A percentile compares a stretch with the other conserved stretches of the same genome.
Conservation (phyloP, 1,284 basidiomycete genomes). For the Papiliotrema nemorosa region DNA sequence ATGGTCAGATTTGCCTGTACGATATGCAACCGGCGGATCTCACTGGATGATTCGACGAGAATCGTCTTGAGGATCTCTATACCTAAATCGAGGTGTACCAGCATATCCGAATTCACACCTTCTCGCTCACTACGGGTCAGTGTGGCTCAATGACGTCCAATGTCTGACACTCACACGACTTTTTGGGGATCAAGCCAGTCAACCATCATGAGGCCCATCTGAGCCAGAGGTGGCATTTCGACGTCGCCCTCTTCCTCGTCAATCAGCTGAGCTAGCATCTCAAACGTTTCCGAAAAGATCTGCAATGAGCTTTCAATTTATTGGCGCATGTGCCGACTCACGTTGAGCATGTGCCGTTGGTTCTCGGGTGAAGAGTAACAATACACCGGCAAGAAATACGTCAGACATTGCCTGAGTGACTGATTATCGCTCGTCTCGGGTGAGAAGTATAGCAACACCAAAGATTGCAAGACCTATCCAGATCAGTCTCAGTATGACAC, state of each 20-base stretch:
- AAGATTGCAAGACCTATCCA: conserved; percentile 67
- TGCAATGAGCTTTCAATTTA: conserved; percentile 35
- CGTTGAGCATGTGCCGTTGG: conserved; percentile 73
- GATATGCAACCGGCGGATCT: conserved; percentile 7
- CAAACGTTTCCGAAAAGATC: conserved; percentile 75
- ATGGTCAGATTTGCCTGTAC: conserved; percentile 2
- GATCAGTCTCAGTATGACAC: not conserved
- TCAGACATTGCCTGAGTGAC: conserved; percentile 83
- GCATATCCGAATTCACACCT: conserved; percentile 49
- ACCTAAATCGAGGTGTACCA: conserved; percentile 75
- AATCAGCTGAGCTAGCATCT: conserved; percentile 60
- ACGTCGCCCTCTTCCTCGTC: conserved; percentile 71
- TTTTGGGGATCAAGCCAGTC: conserved; percentile 94
- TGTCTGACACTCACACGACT: conserved; percentile 57
- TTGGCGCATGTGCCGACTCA: conserved; percentile 43
- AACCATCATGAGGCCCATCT: conserved; percentile 77
- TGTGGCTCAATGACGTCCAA: too few species aligned
- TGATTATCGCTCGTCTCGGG: conserved; percentile 82
- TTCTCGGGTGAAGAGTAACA: conserved; percentile 79
- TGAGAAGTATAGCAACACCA: conserved; percentile 81
- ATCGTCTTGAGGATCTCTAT: conserved; percentile 64
- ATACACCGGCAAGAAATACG: conserved; percentile 94
- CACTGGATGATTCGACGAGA: conserved; percentile 37
- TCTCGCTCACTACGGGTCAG: conserved; percentile 40
- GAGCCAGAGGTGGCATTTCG: conserved; percentile 72